Evolutionary conservation across 345 rosid species (phyloP), one percentile per base, ranked within the genome.

Genomic region (Iberis pinnata): DNA sequence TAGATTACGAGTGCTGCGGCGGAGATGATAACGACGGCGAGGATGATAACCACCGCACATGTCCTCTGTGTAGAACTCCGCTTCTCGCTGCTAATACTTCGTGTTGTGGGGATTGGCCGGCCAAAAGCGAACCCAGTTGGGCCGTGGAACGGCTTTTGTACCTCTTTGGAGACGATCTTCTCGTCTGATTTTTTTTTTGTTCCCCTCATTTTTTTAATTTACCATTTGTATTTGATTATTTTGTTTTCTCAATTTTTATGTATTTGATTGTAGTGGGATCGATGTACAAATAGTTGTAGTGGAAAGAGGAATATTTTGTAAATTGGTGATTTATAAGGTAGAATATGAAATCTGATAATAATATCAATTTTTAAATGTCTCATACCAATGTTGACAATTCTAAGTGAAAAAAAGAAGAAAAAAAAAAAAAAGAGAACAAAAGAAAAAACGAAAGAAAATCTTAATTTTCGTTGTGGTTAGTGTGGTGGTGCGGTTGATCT

Each of bases 31-130:
- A 76, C 8, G 75, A 74, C 5, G 71, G 49, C 0, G 71, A 60
- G 12, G 71, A 67, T 0, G 71, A 67, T 59, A 80, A 83, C 19
- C 95, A 72, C 50, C 73, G 70, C 19, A 83, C 76, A 0, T 92
- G 98, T 59, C 98, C 98, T 0, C 82, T 92, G 0, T 92, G 98
- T 67, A 73, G 98, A 63, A 74, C 97, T 45, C 95, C 97, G 36
- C 61, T 92, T 15, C 70, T 88, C 75, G 72, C 70, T 19, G 38
- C 46, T 17, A 35, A 44, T 50, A 26, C 64, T 8, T n/a, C 56
- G 26, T 73, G 73, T 0, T 59, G 40, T 40, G 49, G 61, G 0
- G 75, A 61, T 25, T 68, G 75, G 77, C 61, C 73, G 12, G 9
- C 60, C 1, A 70, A 60, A 63, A 65, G 70, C 2, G 88, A 92